phyloP scores from a whole-genome alignment of 2,329 filamentous ascomycete species.

The Paramyrothecium sp. region DNA sequence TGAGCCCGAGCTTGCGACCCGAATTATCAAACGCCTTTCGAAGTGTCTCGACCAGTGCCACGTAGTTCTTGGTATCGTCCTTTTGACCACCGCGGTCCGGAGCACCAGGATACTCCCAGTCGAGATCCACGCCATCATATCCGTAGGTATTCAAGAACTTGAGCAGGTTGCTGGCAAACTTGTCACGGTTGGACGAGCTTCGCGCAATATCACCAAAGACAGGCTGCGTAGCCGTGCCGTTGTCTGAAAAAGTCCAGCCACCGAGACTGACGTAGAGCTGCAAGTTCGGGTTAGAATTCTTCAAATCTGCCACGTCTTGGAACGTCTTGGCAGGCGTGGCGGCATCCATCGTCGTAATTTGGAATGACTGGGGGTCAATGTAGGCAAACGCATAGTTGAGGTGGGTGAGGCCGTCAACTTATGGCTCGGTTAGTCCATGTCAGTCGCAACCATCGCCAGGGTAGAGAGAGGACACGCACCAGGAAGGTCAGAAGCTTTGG shows the following conservation, averaged over 20 bases:
- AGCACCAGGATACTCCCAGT: neutral
- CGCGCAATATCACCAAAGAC: neutral
- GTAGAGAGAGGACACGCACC: neutral
- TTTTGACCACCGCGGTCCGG: neutral
- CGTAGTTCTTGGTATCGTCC: neutral
- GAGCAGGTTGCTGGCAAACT: neutral
- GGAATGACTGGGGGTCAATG: conserved; percentile 16
- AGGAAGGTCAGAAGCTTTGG: neutral
- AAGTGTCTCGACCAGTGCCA: neutral
- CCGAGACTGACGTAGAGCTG: conserved; percentile 28
- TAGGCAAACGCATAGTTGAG: conserved; percentile 20
- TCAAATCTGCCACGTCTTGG: neutral
- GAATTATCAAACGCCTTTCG: neutral
- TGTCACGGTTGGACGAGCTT: neutral
- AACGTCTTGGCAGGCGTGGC: conserved; percentile 1
- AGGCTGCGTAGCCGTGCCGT: conserved; percentile 10
- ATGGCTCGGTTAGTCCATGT: neutral
- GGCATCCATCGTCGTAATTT: conserved; percentile 22
- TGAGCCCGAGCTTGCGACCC: neutral
- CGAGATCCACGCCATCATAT: neutral
- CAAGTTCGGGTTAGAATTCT: neutral
- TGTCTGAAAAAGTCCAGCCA: conserved; percentile 31
- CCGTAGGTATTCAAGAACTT: neutral
- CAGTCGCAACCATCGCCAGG: neutral
- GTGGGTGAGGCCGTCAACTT: conserved; percentile 13